Conservation (phyloP, 225 moss, liverwort and hornwort genomes). For the Physcomitrium patens region DNA sequence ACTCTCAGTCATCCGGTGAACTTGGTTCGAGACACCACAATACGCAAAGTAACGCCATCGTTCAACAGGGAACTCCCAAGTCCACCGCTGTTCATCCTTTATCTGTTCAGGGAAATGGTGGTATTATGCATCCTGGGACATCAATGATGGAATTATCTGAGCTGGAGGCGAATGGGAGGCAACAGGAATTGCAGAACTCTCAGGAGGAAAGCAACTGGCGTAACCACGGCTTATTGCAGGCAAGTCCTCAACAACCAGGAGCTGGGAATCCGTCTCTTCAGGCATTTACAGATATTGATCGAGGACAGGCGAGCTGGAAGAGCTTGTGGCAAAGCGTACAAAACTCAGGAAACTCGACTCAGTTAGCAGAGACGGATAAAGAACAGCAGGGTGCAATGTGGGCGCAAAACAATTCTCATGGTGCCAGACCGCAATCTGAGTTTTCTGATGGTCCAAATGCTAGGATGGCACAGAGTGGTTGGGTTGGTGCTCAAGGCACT, state of each 20-base stretch:
- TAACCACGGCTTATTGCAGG: conserved; percentile 67
- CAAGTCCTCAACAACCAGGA: conserved; percentile 45
- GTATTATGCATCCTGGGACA: conserved; percentile 48
- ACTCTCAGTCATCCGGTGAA: conserved; percentile 55
- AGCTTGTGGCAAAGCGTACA: conserved; percentile 69
- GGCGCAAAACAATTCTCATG: conserved; percentile 58
- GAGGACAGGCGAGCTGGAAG: conserved; percentile 59
- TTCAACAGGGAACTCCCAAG: conserved; percentile 56
- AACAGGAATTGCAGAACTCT: conserved; percentile 41
- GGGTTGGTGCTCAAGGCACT: conserved; percentile 55
- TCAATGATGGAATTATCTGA: conserved; percentile 47
- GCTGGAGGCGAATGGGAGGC: conserved; percentile 41
- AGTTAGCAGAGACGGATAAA: conserved; percentile 53
- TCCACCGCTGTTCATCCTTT: conserved; percentile 44
- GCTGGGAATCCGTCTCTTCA: conserved; percentile 51
- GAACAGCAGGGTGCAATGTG: conserved; percentile 57
- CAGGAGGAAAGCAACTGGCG: conserved; percentile 75
- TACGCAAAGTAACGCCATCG: conserved; percentile 48
- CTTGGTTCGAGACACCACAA: conserved; percentile 55
- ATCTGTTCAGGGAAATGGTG: conserved; percentile 48
- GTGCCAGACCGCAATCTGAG: conserved; percentile 38
- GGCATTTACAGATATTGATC: conserved; percentile 56
- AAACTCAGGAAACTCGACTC: conserved; percentile 43
- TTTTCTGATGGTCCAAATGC: conserved; percentile 40
- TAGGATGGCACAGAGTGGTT: conserved; percentile 51